A percentile compares a stretch with the other conserved stretches of the same genome.
These are phyloP conservation scores for Lactarius indigo DNA, from an alignment of 768 basidiomycete species.

Conservation along the genomic window DNA sequence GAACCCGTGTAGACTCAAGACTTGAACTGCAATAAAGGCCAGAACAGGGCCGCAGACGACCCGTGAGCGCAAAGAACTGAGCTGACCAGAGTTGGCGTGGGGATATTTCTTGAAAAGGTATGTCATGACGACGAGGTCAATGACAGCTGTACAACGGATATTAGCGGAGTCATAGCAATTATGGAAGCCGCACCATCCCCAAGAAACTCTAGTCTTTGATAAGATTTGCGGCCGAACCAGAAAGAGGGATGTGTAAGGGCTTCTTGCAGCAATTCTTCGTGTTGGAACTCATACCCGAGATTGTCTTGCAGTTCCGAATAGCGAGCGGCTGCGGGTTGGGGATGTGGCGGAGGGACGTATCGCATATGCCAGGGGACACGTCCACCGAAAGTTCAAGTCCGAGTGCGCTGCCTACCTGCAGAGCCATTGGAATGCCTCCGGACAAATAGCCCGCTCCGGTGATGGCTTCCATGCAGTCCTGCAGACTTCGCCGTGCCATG, in stretches of 20 bases:
- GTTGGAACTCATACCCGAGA: slow-evolving; percentile 68
- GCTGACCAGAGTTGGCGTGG: slow-evolving; percentile 67
- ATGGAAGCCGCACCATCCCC: slow-evolving; percentile 67
- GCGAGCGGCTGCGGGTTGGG: slow-evolving; percentile 41
- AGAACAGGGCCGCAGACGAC: slow-evolving; percentile 74
- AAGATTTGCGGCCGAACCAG: slow-evolving; percentile 53
- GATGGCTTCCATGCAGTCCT: slow-evolving; percentile 86
- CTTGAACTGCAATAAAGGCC: slow-evolving; percentile 62
- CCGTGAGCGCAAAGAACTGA: slow-evolving; percentile 65
- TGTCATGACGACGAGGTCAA: slow-evolving; percentile 67
- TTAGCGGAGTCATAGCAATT: slow-evolving; percentile 1
- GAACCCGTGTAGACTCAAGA: slow-evolving; percentile 63
- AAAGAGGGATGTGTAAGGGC: slow-evolving; percentile 88
- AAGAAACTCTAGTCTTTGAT: slow-evolving; percentile 85
- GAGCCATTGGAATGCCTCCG: slow-evolving; percentile 68
- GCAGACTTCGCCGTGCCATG: slow-evolving; percentile 67
- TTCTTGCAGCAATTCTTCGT: slow-evolving; percentile 61
- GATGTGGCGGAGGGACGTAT: slow-evolving; percentile 37
- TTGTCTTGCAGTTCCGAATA: slow-evolving; percentile 55
- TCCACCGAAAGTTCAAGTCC: slow-evolving; percentile 80
- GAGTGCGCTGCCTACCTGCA: slow-evolving; percentile 60
- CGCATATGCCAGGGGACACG: slow-evolving; percentile 62
- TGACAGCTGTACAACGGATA: slow-evolving; percentile 46
- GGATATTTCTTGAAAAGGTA: slow-evolving; percentile 72
- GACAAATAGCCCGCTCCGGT: slow-evolving; percentile 72